Evolutionary conservation across 2,329 filamentous ascomycete species (phyloP).

Genomic region (Aspergillus glaucus): DNA sequence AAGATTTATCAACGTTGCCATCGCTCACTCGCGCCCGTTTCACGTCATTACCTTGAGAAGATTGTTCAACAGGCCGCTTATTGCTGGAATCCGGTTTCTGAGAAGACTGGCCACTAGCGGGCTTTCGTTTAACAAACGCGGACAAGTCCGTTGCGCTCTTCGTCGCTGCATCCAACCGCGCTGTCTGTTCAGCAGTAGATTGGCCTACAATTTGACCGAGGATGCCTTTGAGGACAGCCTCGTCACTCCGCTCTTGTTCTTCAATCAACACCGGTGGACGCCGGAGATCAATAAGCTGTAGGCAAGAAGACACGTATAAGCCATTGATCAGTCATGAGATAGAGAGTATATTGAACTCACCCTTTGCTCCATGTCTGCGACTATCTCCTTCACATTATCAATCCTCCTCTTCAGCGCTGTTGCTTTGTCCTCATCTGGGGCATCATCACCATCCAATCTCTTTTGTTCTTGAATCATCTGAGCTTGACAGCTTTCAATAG

Average conservation of each 20-base stretch:
- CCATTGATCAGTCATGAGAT: slow-evolving; percentile 5
- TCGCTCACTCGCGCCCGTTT: slow-evolving; percentile 23
- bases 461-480: slow-evolving; percentile 50
- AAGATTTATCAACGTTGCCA: background rate
- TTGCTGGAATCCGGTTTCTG: slow-evolving; percentile 9
- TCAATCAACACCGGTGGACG: slow-evolving; percentile 48
- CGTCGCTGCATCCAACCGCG: slow-evolving; percentile 49
- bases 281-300: slow-evolving; percentile 51
- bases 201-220: slow-evolving; percentile 53
- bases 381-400: slow-evolving; percentile 55
- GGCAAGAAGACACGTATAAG: slow-evolving; percentile 1
- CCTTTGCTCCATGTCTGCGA: slow-evolving; percentile 56
- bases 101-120: slow-evolving; percentile 14
- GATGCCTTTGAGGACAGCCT: slow-evolving; percentile 49
- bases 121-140: slow-evolving; percentile 52
- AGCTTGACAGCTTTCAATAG: slow-evolving; percentile 52
- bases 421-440: slow-evolving; percentile 36
- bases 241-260: slow-evolving; percentile 26
- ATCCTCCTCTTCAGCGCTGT: slow-evolving; percentile 43
- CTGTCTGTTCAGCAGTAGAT: slow-evolving; percentile 47
- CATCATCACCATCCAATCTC: slow-evolving; percentile 31
- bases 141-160: slow-evolving; percentile 55
- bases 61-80: slow-evolving; percentile 25
- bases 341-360: slow-evolving; percentile 30
- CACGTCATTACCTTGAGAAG: slow-evolving; percentile 13